Evolutionary conservation across 768 basidiomycete genomes (phyloP).

Genomic region (Pleurotus eryngii): DNA sequence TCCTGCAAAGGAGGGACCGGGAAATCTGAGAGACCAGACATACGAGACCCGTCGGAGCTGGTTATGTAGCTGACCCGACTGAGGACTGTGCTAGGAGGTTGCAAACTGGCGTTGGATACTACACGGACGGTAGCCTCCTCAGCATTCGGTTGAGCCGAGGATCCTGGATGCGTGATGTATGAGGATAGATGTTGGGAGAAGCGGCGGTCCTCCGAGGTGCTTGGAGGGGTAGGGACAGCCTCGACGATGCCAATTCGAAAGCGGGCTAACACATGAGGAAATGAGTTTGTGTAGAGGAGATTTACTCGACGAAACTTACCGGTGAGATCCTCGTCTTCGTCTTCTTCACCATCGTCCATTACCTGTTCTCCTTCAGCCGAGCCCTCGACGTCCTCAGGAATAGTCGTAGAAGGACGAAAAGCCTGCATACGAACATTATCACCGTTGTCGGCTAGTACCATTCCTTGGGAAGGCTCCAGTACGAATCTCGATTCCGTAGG

Average conservation of each 20-base stretch:
- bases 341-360: conserved; percentile 38
- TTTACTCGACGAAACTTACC: conserved; percentile 23
- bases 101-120: conserved; percentile 22
- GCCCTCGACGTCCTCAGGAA: conserved; percentile 50
- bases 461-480: conserved; percentile 9
- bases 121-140: conserved; percentile 2
- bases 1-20: conserved; percentile 52
- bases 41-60: conserved; percentile 51
- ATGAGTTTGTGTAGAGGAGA: neutral
- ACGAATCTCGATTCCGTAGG: conserved; percentile 12
- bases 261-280: conserved; percentile 28
- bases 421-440: conserved; percentile 26
- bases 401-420: conserved; percentile 36
- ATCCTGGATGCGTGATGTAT: conserved; percentile 8
- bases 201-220: conserved; percentile 36
- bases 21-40: conserved; percentile 73
- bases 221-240: conserved; percentile 46
- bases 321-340: conserved; percentile 41
- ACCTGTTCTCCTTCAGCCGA: conserved; percentile 31
- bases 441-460: conserved; percentile 10
- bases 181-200: conserved; percentile 35
- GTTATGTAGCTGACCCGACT: conserved; percentile 60
- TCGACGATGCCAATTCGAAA: conserved; percentile 52
- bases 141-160: neutral
- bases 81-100: conserved; percentile 27